Base-by-base conservation (phyloP, 306 rosid species). In the Astragalus glycyphyllos region DNA sequence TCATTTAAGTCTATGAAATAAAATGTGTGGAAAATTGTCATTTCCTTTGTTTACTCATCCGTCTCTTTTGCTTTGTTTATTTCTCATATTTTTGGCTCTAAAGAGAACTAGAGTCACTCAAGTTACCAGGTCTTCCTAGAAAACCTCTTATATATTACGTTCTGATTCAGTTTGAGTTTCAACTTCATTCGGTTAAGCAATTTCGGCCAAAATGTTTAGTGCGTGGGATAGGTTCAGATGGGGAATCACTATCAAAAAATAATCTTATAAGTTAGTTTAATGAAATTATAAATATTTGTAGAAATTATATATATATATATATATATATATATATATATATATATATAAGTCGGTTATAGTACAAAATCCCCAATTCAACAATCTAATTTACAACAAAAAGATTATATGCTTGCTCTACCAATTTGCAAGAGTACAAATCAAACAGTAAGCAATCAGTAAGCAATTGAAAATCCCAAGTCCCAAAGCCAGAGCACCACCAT, bases 151-250 rank as follows among this genome's bases (percentile, higher is more conserved):
- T 11, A 53, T 51, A 31, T 7, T 51, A 16, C 5, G 4, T 58
- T 32, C 55, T 7, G 69, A 64, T 26, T 23, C 55, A 12, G 31
- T 26, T 12, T 13, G 23, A 8, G 13, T 47, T 48, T 32, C 16
- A 45, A 55, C 56, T 13, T 71, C 75, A 11, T 16, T 14, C 5
- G 44, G 62, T n/a, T 58, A 59, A 46, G 23, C 23, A 10, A 58
- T 6, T 12, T 48, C 35, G 59, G 59, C 60, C 72, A 38, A 11
- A 50, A 16, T 3, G 7, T 13, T 8, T 10, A 0, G 35, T 34
- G 35, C 1, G 32, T 8, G 34, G 5, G 41, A 8, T 32, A 0
- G 2, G 13, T 57, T 32, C 63, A n/a, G 13, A 4, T 48, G 7
- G 9, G 41, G 53, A 38, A 23, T 8, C 73, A 50, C 2, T 7